phyloP scores from a whole-genome alignment of 495 filamentous ascomycete species.

The Zalerion maritima region DNA sequence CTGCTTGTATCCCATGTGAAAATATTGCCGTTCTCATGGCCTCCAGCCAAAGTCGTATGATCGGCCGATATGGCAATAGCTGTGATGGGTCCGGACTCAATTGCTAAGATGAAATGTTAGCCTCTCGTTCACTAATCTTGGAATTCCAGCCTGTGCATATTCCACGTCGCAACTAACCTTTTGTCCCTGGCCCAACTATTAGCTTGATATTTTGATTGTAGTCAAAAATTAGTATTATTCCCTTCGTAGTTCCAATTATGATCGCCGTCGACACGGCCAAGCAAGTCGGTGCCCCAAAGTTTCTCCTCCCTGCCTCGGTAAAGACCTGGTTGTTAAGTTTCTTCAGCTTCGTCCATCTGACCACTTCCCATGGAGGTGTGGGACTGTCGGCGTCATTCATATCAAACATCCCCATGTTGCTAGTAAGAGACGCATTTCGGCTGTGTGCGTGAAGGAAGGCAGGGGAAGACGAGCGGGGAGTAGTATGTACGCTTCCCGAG shows the following conservation, averaged over 20 bases:
- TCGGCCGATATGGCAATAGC: slow-evolving; percentile 86
- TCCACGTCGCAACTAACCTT: slow-evolving; percentile 42
- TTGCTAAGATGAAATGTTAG: too few species aligned
- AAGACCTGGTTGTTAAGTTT: slow-evolving; percentile 82
- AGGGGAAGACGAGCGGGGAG: slow-evolving; percentile 62
- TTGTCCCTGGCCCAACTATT: slow-evolving; percentile 88
- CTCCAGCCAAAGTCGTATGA: slow-evolving; percentile 76
- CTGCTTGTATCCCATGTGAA: slow-evolving; percentile 91
- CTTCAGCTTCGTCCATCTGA: slow-evolving; percentile 87
- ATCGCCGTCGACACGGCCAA: slow-evolving; percentile 81
- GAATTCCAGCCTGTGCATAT: slow-evolving; percentile 8
- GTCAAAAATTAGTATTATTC: slow-evolving; percentile 88
- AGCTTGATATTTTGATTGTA: slow-evolving; percentile 89
- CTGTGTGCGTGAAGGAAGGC: slow-evolving; percentile 63
- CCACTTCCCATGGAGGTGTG: slow-evolving; percentile 83
- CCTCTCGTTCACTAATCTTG: too few species aligned
- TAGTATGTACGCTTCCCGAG: slow-evolving; percentile 30
- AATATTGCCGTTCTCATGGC: slow-evolving; percentile 80
- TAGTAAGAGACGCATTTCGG: slow-evolving; percentile 55
- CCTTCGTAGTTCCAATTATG: slow-evolving; percentile 83
- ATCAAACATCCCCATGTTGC: slow-evolving; percentile 39
- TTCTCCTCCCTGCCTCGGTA: slow-evolving; percentile 87
- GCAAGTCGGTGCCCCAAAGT: slow-evolving; percentile 84
- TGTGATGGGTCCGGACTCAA: slow-evolving; percentile 80
- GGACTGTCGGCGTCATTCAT: slow-evolving; percentile 47